These are phyloP conservation scores for Aureobasidium leucospermi DNA, from an alignment of 2,329 filamentous ascomycete genomes.

Conservation along the genomic window DNA sequence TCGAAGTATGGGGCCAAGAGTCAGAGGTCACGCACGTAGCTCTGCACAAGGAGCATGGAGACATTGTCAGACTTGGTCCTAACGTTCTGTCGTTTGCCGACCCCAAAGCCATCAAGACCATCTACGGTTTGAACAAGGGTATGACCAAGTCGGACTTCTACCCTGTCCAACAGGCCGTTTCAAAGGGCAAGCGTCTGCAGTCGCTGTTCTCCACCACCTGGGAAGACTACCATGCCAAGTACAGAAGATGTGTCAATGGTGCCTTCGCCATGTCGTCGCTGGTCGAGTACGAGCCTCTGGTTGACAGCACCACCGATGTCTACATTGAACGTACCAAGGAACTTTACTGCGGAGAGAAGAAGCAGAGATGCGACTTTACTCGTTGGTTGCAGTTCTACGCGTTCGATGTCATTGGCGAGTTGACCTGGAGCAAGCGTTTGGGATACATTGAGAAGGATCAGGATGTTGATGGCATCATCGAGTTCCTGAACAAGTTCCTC, in stretches of 20 bases:
- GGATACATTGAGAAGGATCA: slow-evolving; percentile 68
- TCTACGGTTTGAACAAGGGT: slow-evolving; percentile 78
- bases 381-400: slow-evolving; percentile 74
- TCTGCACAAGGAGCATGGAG: slow-evolving; percentile 64
- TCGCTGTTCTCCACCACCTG: slow-evolving; percentile 72
- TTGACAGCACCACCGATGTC: slow-evolving; percentile 64
- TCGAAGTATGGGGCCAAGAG: slow-evolving; percentile 57
- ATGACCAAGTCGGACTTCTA: slow-evolving; percentile 80
- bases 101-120: slow-evolving; percentile 63
- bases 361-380: slow-evolving; percentile 55
- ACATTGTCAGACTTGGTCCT: slow-evolving; percentile 67
- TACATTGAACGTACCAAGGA: slow-evolving; percentile 52
- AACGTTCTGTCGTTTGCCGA: slow-evolving; percentile 68
- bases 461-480: slow-evolving; percentile 68
- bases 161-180: slow-evolving; percentile 66
- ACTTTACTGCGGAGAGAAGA: slow-evolving; percentile 31
- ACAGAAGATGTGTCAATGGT: slow-evolving; percentile 66
- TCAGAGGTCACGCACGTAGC: slow-evolving; percentile 61
- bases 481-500: slow-evolving; percentile 56
- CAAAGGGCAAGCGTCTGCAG: slow-evolving; percentile 58
- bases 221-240: slow-evolving; percentile 67
- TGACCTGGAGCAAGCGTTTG: slow-evolving; percentile 68
- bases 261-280: slow-evolving; percentile 72
- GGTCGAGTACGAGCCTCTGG: slow-evolving; percentile 72
- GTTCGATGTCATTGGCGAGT: slow-evolving; percentile 72